Base-by-base conservation (phyloP, 2,329 filamentous ascomycete species). In the Fusarium papillatum region DNA sequence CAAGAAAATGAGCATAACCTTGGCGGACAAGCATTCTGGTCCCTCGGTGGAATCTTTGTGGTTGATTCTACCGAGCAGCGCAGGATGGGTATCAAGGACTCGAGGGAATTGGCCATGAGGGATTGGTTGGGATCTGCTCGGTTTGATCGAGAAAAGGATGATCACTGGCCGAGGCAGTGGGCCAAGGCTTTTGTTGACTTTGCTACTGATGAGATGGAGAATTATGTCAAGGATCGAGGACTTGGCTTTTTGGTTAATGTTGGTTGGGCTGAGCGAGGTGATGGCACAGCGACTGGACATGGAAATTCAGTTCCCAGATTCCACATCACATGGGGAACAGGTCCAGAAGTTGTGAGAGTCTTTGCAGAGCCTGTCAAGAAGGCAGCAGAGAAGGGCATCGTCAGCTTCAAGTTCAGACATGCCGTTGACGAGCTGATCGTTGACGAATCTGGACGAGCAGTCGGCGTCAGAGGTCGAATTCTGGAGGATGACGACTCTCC, bases 101-200 rank as follows among this genome's bases (percentile, higher is more conserved):
- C 86, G 64, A 88, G 87, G 69, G 87, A 87, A 76, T 85, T 92
- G 22, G 90, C 91, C 5, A 81, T 90, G 84, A 86, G 88, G 70
- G 90, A 92, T 81, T 92, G 90, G 90, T 75, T 91, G 60, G 86
- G 86, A 61, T 89, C 88, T 2, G 90, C 91, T 1, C 83, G 84
- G 66, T 92, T 92, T 79, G 90, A 92, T 78, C 89, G 90, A 53
- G 86, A 88, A 19, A 77, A 80, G 8, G 87, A 90, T 66, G 90
- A 92, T 80, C 80, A 83, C 78, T 92, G 90, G 90, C 90, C 90
- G 48, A 86, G 87, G 11, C 83, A 85, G 62, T 93, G 91, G 91
- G 90, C 91, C n/a, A 87, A 90, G 79, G 90, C 90, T 0, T 92
- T 92, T 81, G 90, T 92, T 65, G 83, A 92, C 81, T 92, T 93